Evolutionary conservation across 768 basidiomycete genomes (phyloP).

Genomic region (Serendipita vermifera): DNA sequence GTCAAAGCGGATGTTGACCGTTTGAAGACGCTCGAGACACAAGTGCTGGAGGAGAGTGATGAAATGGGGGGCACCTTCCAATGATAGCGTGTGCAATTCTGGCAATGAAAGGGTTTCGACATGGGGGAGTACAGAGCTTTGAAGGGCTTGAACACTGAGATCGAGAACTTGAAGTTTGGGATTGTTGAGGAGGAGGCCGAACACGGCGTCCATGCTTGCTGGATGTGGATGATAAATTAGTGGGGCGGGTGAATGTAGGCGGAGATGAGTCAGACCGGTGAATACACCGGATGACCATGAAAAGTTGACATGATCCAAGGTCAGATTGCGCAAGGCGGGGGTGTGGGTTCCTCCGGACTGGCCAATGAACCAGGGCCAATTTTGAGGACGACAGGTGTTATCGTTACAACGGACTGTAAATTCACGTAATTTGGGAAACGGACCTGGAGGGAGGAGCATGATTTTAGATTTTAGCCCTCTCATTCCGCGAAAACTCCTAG

Average conservation of each 20-base stretch:
- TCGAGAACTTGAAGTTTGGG: not conserved
- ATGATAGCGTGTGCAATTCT: not conserved
- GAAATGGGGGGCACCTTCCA: not conserved
- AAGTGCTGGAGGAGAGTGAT: not conserved
- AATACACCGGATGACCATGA: slow-evolving; percentile 28
- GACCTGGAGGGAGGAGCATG: slow-evolving; percentile 31
- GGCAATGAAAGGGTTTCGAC: not conserved
- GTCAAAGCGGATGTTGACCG: not conserved
- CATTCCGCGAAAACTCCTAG: not conserved
- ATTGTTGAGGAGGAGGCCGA: not conserved
- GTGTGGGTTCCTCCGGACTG: slow-evolving; percentile 41
- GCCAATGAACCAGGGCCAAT: slow-evolving; percentile 35
- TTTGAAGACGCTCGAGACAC: not conserved
- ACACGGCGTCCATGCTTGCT: not conserved
- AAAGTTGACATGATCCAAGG: slow-evolving; percentile 45
- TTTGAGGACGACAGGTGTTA: not conserved
- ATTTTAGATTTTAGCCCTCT: slow-evolving; percentile 8
- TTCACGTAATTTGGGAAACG: slow-evolving; percentile 58
- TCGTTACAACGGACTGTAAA: slow-evolving; percentile 41
- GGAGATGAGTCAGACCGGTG: slow-evolving; percentile 34
- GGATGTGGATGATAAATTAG: slow-evolving; percentile 55
- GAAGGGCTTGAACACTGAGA: slow-evolving; percentile 4
- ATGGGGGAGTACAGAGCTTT: slow-evolving; percentile 11
- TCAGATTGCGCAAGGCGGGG: slow-evolving; percentile 36
- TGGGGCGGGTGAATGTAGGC: slow-evolving; percentile 45